A percentile compares a stretch with the other conserved stretches of the same genome.
Evolutionary conservation across 208 protist species (phyloP).

Genomic region (Leishmania amazonensis): DNA sequence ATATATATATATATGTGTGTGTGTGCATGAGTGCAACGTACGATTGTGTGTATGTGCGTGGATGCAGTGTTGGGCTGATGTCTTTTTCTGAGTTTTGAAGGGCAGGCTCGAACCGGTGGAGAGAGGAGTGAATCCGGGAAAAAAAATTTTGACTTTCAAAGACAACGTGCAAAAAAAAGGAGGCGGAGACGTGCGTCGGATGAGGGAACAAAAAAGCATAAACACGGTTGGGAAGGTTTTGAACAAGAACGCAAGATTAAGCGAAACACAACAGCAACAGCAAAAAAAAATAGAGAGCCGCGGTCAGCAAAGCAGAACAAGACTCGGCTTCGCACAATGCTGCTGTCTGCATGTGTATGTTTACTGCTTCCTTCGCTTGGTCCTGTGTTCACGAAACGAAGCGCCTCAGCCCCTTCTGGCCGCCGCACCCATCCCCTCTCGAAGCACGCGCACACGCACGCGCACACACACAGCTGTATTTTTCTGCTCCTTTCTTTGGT

Average conservation of each 20-base stretch:
- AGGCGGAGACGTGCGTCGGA: neutral
- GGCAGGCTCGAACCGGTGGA: neutral
- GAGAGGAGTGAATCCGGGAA: neutral
- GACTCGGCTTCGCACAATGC: neutral
- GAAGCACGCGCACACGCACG: neutral
- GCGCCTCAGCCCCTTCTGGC: neutral
- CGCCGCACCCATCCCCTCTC: neutral
- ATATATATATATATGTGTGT: neutral
- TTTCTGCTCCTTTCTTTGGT: constrained; percentile 7
- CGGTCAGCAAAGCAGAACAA: too few species aligned
- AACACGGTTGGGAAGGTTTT: too few species aligned
- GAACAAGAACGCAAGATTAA: too few species aligned
- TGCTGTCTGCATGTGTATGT: neutral
- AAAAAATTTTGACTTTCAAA: neutral
- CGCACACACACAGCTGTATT: neutral
- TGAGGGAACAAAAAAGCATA: neutral
- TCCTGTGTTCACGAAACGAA: neutral
- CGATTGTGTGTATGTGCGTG: neutral
- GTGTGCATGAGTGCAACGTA: neutral
- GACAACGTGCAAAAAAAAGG: neutral
- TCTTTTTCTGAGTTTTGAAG: neutral
- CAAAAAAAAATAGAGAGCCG: too few species aligned
- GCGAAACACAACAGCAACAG: too few species aligned
- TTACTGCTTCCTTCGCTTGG: neutral
- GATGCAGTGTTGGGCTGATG: neutral